Evolutionary conservation across 108 stramenopile species (phyloP).

Genomic region (Pseudonitzschia multistriata): DNA sequence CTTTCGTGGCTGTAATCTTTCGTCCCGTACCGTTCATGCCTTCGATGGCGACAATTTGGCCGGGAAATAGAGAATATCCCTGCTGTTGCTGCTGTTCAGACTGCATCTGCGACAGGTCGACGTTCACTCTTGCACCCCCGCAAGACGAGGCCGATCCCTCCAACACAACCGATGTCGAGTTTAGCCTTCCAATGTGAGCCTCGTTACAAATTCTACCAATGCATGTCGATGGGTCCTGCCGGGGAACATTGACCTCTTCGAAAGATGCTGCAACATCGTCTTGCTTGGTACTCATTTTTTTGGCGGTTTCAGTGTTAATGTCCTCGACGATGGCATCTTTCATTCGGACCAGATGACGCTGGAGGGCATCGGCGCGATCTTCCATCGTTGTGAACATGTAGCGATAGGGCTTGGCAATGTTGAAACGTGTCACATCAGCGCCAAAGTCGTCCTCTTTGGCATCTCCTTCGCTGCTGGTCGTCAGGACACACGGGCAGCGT

Average conservation of each 20-base stretch:
- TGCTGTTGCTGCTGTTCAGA: background rate
- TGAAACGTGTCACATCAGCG: constrained; percentile 26
- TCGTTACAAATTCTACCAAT: constrained; percentile 93
- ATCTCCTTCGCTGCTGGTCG: background rate
- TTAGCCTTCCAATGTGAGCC: constrained; percentile 90
- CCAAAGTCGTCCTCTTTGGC: background rate
- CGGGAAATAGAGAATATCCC: constrained; percentile 91
- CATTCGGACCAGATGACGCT: constrained; percentile 64
- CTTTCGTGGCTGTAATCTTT: constrained; percentile 66
- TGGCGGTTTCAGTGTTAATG: constrained; percentile 39
- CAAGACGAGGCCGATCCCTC: constrained; percentile 88
- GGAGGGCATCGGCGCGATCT: constrained; percentile 74
- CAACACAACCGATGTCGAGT: constrained; percentile 80
- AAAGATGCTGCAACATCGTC: constrained; percentile 34
- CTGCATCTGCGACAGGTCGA: constrained; percentile 63
- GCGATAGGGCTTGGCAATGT: constrained; percentile 56
- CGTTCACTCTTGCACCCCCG: constrained; percentile 75
- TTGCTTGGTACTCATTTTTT: constrained; percentile 4
- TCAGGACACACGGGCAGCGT: constrained; percentile 12
- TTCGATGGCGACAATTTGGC: constrained; percentile 94
- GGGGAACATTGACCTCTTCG: constrained; percentile 85
- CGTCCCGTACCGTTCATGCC: constrained; percentile 88
- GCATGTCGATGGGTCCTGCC: constrained; percentile 77
- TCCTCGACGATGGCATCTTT: constrained; percentile 51
- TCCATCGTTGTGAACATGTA: constrained; percentile 94